These are phyloP conservation scores for Colletotrichum chrysophilum DNA, from an alignment of 2,329 filamentous ascomycete species.

Conservation along the genomic window DNA sequence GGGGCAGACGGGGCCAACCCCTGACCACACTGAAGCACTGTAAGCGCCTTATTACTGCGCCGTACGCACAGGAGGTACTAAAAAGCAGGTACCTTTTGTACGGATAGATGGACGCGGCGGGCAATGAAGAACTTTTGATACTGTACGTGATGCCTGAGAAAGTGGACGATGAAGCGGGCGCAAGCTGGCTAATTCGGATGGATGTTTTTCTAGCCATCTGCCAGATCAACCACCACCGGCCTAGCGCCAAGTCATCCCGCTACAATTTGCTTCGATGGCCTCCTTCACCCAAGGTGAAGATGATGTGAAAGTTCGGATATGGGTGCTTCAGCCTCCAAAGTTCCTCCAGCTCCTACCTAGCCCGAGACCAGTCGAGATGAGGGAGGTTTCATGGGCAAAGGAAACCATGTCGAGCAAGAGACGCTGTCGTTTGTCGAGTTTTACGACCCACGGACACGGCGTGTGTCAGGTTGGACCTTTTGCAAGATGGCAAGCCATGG, in stretches of 20 bases:
- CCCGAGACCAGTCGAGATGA: background rate
- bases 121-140: background rate
- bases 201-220: background rate
- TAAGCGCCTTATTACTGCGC: background rate
- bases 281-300: background rate
- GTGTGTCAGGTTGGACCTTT: background rate
- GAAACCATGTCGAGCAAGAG: background rate
- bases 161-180: background rate
- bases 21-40: background rate
- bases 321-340: background rate
- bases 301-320: background rate
- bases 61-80: background rate
- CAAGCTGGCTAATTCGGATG: background rate
- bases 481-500: background rate
- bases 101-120: background rate
- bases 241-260: background rate
- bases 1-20: background rate
- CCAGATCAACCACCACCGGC: background rate
- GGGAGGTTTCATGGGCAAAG: background rate
- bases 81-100: background rate
- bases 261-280: background rate
- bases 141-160: background rate
- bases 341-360: background rate
- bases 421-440: background rate
- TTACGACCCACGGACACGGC: background rate